These are phyloP conservation scores for Leavenworthia alabamica DNA, from an alignment of 345 rosid species.

Conservation along the genomic window DNA sequence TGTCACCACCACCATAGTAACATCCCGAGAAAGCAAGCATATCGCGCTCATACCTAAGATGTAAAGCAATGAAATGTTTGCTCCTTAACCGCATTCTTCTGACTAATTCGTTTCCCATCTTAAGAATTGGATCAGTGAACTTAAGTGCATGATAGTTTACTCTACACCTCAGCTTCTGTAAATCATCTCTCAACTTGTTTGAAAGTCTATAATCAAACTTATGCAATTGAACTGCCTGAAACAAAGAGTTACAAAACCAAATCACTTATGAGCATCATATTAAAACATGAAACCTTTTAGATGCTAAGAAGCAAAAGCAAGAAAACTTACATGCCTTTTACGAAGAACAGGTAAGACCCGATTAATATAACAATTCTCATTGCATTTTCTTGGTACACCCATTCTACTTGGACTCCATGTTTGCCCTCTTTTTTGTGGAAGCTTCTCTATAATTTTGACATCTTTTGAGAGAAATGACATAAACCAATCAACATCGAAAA, in stretches of 20 bases:
- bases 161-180: slow-evolving; percentile 94
- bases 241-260: slow-evolving; percentile 6
- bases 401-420: slow-evolving; percentile 48
- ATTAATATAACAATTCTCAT: slow-evolving; percentile 72
- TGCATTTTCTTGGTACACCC: slow-evolving; percentile 98
- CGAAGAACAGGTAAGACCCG: slow-evolving; percentile 86
- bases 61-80: slow-evolving; percentile 85
- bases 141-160: slow-evolving; percentile 86
- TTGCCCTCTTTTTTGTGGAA: slow-evolving; percentile 66
- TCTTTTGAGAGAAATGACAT: slow-evolving; percentile 74
- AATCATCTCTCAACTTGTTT: slow-evolving; percentile 69
- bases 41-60: slow-evolving; percentile 95
- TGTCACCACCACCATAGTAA: slow-evolving; percentile 95
- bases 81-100: slow-evolving; percentile 67
- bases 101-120: slow-evolving; percentile 71
- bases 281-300: neutral
- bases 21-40: slow-evolving; percentile 99
- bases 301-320: too few species aligned
- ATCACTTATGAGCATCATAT: slow-evolving; percentile 5
- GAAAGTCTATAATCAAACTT: slow-evolving; percentile 95
- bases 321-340: slow-evolving; percentile 99
- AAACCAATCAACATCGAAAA: slow-evolving; percentile 79
- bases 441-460: slow-evolving; percentile 76
- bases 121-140: slow-evolving; percentile 72
- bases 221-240: slow-evolving; percentile 75